A percentile compares a stretch with the other conserved stretches of the same genome.
Evolutionary conservation across 2,329 filamentous ascomycete species (phyloP).

Genomic region (Talaromyces piceae): DNA sequence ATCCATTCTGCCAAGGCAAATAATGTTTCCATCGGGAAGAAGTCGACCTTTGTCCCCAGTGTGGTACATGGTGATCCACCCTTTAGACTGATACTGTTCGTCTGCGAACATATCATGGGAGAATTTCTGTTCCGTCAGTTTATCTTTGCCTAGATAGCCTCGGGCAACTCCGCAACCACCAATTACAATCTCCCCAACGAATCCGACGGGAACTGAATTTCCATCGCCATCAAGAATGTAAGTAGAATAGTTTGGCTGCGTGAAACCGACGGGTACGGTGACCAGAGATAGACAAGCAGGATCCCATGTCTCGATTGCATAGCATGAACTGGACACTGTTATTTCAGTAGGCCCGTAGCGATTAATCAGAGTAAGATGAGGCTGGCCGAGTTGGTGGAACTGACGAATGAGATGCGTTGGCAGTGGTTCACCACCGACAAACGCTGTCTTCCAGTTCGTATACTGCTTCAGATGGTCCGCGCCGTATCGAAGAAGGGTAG

Average conservation of each 20-base stretch:
- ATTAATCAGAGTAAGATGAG: background rate
- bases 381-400: background rate
- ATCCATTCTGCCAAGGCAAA: background rate
- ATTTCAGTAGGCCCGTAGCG: background rate
- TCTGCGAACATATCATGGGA: slow-evolving; percentile 11
- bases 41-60: slow-evolving; percentile 24
- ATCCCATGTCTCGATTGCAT: too few relatives aligned
- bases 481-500: background rate
- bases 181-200: slow-evolving; percentile 35
- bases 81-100: slow-evolving; percentile 4
- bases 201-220: slow-evolving; percentile 29
- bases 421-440: background rate
- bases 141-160: slow-evolving; percentile 13
- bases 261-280: too few relatives aligned
- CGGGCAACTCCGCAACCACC: slow-evolving; percentile 16
- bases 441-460: background rate
- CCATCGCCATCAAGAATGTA: slow-evolving; percentile 36
- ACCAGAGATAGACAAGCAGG: too few relatives aligned
- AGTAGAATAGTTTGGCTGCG: too few relatives aligned
- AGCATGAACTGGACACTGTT: too few relatives aligned
- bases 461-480: background rate
- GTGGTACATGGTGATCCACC: slow-evolving; percentile 19
- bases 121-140: slow-evolving; percentile 16
- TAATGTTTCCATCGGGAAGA: slow-evolving; percentile 17
- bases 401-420: background rate